phyloP scores from a whole-genome alignment of 2,329 filamentous ascomycete genomes.

The Chaetomiaceae sp. region DNA sequence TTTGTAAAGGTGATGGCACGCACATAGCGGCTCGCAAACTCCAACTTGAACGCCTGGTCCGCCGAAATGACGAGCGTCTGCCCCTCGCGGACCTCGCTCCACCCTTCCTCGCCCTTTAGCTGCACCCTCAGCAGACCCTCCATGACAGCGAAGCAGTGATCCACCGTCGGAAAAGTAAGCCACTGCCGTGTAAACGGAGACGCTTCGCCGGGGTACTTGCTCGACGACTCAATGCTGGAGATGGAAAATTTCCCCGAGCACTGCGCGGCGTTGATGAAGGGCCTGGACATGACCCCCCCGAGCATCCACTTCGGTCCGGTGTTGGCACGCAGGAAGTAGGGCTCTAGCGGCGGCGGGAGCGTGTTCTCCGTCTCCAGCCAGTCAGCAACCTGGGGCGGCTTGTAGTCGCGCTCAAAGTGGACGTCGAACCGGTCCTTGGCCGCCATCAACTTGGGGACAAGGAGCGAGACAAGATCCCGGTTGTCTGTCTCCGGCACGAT shows the following conservation, averaged over 20 bases:
- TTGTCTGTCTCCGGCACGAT: slow-evolving; percentile 48
- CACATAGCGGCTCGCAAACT: slow-evolving; percentile 43
- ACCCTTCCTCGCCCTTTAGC: slow-evolving; percentile 32
- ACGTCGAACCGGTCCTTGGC: slow-evolving; percentile 52
- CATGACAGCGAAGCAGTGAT: slow-evolving; percentile 48
- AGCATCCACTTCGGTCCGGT: slow-evolving; percentile 43
- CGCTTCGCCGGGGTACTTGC: slow-evolving; percentile 28
- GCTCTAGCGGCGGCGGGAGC: slow-evolving; percentile 35
- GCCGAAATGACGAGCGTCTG: slow-evolving; percentile 46
- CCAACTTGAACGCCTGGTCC: slow-evolving; percentile 40
- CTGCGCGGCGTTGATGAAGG: slow-evolving; percentile 45
- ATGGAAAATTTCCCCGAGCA: slow-evolving; percentile 47
- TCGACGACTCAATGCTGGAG: slow-evolving; percentile 45
- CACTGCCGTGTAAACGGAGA: slow-evolving; percentile 33
- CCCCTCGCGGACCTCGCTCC: slow-evolving; percentile 38
- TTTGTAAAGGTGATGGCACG: slow-evolving; percentile 45
- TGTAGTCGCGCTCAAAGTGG: slow-evolving; percentile 37
- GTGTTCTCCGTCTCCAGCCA: slow-evolving; percentile 39
- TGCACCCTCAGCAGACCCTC: slow-evolving; percentile 43
- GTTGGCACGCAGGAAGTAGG: slow-evolving; percentile 49
- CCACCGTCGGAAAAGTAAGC: slow-evolving; percentile 42
- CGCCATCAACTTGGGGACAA: slow-evolving; percentile 52
- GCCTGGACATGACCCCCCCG: slow-evolving; percentile 42
- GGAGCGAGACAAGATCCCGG: slow-evolving; percentile 44
- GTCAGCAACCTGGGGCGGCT: slow-evolving; percentile 39